These are phyloP conservation scores for Umbellularia californica DNA, from an alignment of 164 flowering plant species.

Conservation along the genomic window DNA sequence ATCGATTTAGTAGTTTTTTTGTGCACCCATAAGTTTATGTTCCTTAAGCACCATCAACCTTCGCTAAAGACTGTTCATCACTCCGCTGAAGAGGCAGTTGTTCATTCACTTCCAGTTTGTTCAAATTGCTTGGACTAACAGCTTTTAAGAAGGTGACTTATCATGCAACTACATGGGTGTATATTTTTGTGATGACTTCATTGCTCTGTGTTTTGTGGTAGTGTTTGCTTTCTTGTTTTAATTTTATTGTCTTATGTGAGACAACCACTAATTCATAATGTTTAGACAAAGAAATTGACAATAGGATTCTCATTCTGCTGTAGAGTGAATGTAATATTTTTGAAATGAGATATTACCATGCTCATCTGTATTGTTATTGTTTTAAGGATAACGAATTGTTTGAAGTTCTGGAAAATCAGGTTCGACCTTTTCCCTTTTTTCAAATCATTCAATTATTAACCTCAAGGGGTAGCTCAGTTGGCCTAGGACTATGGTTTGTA, in stretches of 20 bases:
- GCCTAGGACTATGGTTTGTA: too few relatives aligned
- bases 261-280: background rate
- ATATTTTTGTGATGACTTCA: background rate
- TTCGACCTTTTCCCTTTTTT: too few relatives aligned
- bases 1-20: too few relatives aligned
- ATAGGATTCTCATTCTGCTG: background rate
- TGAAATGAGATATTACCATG: too few relatives aligned
- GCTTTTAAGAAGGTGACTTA: slow-evolving; percentile 72
- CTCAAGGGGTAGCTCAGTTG: too few relatives aligned
- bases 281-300: background rate
- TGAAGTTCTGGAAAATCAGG: too few relatives aligned
- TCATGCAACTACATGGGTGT: background rate
- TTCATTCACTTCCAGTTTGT: slow-evolving; percentile 86
- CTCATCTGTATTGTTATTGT: too few relatives aligned
- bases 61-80: slow-evolving; percentile 54
- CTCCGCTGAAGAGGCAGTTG: slow-evolving; percentile 49
- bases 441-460: too few relatives aligned
- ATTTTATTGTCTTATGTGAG: background rate
- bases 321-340: too few relatives aligned
- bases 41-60: slow-evolving; percentile 51
- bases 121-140: slow-evolving; percentile 64
- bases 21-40: slow-evolving; percentile 45
- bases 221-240: background rate
- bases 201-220: background rate
- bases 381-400: too few relatives aligned